Conservation (phyloP, 1,284 basidiomycete genomes). For the Fomes fomentarius region DNA sequence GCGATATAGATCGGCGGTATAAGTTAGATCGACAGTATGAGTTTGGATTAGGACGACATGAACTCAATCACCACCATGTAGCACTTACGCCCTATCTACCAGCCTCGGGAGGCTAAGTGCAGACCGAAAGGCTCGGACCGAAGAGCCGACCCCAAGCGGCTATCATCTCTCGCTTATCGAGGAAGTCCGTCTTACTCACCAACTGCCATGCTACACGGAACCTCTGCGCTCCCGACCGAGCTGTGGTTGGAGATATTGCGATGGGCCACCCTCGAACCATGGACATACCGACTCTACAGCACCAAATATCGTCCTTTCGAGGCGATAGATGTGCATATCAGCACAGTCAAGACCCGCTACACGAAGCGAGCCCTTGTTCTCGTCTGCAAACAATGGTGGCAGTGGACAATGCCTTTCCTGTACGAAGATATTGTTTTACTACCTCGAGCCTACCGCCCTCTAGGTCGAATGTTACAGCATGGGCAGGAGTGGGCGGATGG, state of each 20-base stretch:
- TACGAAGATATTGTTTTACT: conserved; percentile 61
- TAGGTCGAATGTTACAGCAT: conserved; percentile 35
- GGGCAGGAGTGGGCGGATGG: conserved; percentile 26
- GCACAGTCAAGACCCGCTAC: conserved; percentile 9
- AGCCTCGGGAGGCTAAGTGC: no score
- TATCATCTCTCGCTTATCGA: background rate
- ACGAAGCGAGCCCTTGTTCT: conserved; percentile 47
- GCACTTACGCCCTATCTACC: no score
- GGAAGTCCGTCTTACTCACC: no score
- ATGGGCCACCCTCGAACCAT: conserved; percentile 30
- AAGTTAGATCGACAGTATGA: background rate
- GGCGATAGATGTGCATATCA: conserved; percentile 6
- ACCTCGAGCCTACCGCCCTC: conserved; percentile 28
- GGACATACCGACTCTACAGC: conserved; percentile 23
- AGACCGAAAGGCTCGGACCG: no score
- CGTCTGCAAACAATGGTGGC: conserved; percentile 61
- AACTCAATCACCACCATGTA: background rate
- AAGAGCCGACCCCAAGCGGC: background rate
- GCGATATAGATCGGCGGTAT: conserved; percentile 15
- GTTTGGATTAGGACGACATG: background rate
- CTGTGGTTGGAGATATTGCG: conserved; percentile 37
- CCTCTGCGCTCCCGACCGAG: conserved; percentile 28
- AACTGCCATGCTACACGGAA: background rate
- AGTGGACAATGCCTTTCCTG: conserved; percentile 46
- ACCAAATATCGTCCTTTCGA: conserved; percentile 33